Base-by-base conservation (phyloP, 331 rosid genomes). In the Erythrophleum ivorense region DNA sequence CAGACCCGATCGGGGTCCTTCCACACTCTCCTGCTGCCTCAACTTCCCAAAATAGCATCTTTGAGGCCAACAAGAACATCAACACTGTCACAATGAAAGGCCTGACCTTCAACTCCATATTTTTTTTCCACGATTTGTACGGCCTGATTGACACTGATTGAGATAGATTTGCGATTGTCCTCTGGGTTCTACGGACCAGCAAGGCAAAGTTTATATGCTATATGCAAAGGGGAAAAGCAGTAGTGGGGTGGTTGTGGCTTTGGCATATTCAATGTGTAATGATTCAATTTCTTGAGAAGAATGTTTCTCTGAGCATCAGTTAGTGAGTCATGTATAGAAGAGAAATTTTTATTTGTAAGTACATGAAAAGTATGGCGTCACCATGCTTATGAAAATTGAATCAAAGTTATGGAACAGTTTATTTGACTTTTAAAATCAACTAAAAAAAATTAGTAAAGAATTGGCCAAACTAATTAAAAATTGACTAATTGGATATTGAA, bases 11-110 rank as follows among this genome's bases (percentile, higher is more conserved):
- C 0, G 98, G 94, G 15, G 94, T 92, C 87, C 38, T 87, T 62
- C 97, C 98, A 49, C 98, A 92, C 63, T 89, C 97, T 49, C 97
- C 95, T 0, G 95, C 97, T 0, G 86, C 94, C 19, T 82, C 91
- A 21, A 19, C 87, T 67, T 69, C 86, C 53, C 57, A n/a, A 9
- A 94, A 45, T 2, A 88, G 63, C 3, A 68, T 80, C n/a, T 75
- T 18, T 19, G 90, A 84, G 62, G 81, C 84, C 73, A 92, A 7
- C 74, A 91, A 7, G 52, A 91, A 57, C 74, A 89, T 50, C 19
- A 89, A 2, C 29, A 82, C 13, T 57, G 76, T 57, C 2, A 80
- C 94, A 29, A 82, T n/a, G 38, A 53, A 53, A n/a, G 73, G 55
- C 76, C 81, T 92, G 38, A 68, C 65, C 24, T 55, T 79, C 63